Percentiles rank a stretch among this genome's conserved stretches.
These are phyloP conservation scores for Cerrena zonata DNA, from an alignment of 1,284 basidiomycete genomes.

Conservation along the genomic window DNA sequence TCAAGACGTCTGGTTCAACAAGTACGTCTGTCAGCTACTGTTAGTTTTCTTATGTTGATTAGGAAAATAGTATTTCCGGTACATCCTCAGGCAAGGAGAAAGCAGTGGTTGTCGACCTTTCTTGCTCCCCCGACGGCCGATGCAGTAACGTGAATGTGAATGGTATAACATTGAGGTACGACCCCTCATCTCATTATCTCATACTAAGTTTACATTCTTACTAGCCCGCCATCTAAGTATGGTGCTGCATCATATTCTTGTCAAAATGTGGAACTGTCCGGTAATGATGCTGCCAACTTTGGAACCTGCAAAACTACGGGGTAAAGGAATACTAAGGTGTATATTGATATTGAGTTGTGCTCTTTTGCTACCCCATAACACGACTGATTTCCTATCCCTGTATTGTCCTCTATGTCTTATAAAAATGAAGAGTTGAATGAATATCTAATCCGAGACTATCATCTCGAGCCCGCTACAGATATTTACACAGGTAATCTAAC, in stretches of 20 bases:
- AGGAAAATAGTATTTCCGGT: constrained; percentile 42
- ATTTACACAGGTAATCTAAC: too few relatives aligned
- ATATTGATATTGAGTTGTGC: too few relatives aligned
- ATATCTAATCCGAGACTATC: too few relatives aligned
- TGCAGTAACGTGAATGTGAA: constrained; percentile 49
- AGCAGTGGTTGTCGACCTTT: constrained; percentile 47
- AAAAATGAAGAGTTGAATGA: too few relatives aligned
- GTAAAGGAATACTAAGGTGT: too few relatives aligned
- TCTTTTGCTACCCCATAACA: too few relatives aligned
- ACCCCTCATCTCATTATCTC: constrained; percentile 5
- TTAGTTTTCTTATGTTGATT: background rate
- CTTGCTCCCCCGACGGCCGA: constrained; percentile 46
- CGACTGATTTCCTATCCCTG: too few relatives aligned
- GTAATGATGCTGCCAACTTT: constrained; percentile 26
- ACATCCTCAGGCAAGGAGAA: constrained; percentile 44
- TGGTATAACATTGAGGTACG: constrained; percentile 35
- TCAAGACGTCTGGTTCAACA: constrained; percentile 45
- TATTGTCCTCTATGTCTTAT: too few relatives aligned
- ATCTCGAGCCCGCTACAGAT: too few relatives aligned
- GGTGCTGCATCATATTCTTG: constrained; percentile 27
- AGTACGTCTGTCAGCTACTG: constrained; percentile 26
- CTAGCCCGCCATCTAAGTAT: constrained; percentile 26
- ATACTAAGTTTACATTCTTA: background rate
- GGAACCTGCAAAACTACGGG: constrained; percentile 25
- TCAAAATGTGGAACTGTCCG: constrained; percentile 29